Conservation (phyloP, 2,329 filamentous ascomycete genomes). For the Colletotrichum lentis region DNA sequence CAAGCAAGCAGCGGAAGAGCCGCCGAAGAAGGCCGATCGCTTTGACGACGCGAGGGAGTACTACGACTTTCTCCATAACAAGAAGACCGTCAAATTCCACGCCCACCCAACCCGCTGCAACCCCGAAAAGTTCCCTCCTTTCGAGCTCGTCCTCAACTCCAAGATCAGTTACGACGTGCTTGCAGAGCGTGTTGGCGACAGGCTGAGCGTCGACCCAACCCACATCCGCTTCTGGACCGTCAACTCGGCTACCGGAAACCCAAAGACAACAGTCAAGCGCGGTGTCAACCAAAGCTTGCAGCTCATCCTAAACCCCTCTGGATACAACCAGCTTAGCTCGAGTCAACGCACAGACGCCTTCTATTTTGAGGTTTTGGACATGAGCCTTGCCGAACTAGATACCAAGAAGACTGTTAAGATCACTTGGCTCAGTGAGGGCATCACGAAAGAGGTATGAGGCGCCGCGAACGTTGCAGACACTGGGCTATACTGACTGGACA, state of each 20-base stretch:
- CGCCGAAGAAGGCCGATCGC: slow-evolving; percentile 56
- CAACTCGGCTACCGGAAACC: slow-evolving; percentile 76
- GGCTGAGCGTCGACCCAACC: slow-evolving; percentile 79
- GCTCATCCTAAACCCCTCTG: slow-evolving; percentile 79
- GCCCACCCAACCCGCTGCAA: slow-evolving; percentile 69
- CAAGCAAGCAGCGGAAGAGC: slow-evolving; percentile 49
- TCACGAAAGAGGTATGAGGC: slow-evolving; percentile 80
- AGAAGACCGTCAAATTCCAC: slow-evolving; percentile 79
- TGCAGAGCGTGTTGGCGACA: slow-evolving; percentile 80
- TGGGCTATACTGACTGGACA: neutral
- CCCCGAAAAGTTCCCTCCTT: slow-evolving; percentile 68
- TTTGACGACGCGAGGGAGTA: slow-evolving; percentile 81
- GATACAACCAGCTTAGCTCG: slow-evolving; percentile 73
- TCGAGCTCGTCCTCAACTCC: slow-evolving; percentile 80
- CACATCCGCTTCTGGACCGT: slow-evolving; percentile 93
- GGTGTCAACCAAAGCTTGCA: slow-evolving; percentile 73
- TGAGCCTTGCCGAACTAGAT: slow-evolving; percentile 91
- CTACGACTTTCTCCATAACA: slow-evolving; percentile 92
- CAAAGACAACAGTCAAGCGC: slow-evolving; percentile 81
- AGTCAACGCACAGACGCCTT: slow-evolving; percentile 79
- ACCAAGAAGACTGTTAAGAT: slow-evolving; percentile 89
- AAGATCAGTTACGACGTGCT: slow-evolving; percentile 92
- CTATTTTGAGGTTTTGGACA: slow-evolving; percentile 93
- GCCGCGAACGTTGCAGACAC: neutral
- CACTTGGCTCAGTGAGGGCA: slow-evolving; percentile 85